Evolutionary conservation across 768 basidiomycete genomes (phyloP).

Genomic region (Trametes cubensis): DNA sequence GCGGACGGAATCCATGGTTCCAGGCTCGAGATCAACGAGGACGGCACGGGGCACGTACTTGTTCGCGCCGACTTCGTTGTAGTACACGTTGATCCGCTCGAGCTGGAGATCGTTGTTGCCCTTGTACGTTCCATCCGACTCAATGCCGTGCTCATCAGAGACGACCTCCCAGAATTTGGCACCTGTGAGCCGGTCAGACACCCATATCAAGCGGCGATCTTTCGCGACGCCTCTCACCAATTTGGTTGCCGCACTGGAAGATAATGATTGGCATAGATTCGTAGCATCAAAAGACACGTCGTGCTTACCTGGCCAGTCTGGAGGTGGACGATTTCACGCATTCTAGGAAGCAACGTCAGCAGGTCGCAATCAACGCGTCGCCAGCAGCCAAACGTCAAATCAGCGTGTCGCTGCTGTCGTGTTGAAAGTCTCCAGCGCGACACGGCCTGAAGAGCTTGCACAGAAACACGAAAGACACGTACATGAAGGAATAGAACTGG

Average conservation of each 20-base stretch:
- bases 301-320: slow-evolving; percentile 92
- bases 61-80: slow-evolving; percentile 92
- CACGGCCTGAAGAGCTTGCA: background rate
- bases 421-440: background rate
- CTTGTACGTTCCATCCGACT: slow-evolving; percentile 89
- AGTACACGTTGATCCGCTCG: slow-evolving; percentile 97
- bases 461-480: slow-evolving; percentile 26
- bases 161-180: slow-evolving; percentile 98
- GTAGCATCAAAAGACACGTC: slow-evolving; percentile 3
- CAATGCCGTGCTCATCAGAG: slow-evolving; percentile 97
- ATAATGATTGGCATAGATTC: slow-evolving; percentile 29
- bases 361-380: slow-evolving; percentile 22
- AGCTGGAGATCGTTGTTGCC: slow-evolving; percentile 94
- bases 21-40: slow-evolving; percentile 96
- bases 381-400: slow-evolving; percentile 8
- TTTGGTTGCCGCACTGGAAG: slow-evolving; percentile 95
- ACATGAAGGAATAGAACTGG: slow-evolving; percentile 33
- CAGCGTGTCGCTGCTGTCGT: background rate
- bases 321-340: slow-evolving; percentile 99
- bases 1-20: slow-evolving; percentile 92
- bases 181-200: slow-evolving; percentile 49
- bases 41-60: slow-evolving; percentile 99
- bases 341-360: slow-evolving; percentile 51
- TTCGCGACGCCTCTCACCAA: slow-evolving; percentile 61
- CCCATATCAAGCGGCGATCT: background rate